Base-by-base conservation (phyloP, 768 basidiomycete genomes). In the Trametes gibbosa region DNA sequence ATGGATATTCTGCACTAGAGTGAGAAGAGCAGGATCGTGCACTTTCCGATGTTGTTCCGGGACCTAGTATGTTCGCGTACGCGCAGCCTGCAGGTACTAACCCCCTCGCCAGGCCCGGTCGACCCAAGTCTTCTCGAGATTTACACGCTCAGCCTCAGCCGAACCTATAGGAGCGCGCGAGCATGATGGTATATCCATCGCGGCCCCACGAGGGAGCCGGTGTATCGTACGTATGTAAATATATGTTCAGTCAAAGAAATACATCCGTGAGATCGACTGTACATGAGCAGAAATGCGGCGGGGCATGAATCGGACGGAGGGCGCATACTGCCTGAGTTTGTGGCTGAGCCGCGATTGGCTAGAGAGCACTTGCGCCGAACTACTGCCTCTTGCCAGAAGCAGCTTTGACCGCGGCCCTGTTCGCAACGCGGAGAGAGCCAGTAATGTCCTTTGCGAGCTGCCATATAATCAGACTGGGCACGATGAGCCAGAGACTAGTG, bases 401-500 rank as follows among this genome's bases (percentile, higher is more conserved):
- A 52, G 51, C 63, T 66, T 72, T 77, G 55, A 58, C 60, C 21
- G 57, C 54, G 29, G 58, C 63, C 37, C 63, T 70, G 27, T 69
- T 67, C 17, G 70, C 70, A 10, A 62, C 61, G 54, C 66, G 61
- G 34, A 90, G 73, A 3, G 81, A 74, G 3, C 70, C 62, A 0
- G 74, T 66, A 45, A 95, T 79, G 66, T 91, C 89, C 64, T 78
- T 79, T 9, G 88, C 85, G 4, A 95, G 78, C 35, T 73, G 78
- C 58, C 72, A 71, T 32, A 85, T 68, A 49, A 92, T 84, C 64
- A 88, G 68, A 27, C 75, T 66, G 2, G 92, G 92, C 23, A 92
- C 65, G 42, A 92, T 68, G 54, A 95, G 72, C 92, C 92, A 94
- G n/a, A 89, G 63, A 1, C 90, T 92, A 32, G 43, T 41, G 43